Base-by-base conservation (phyloP, 371 early-diverging fungal species). In the Chytridiales sp. region DNA sequence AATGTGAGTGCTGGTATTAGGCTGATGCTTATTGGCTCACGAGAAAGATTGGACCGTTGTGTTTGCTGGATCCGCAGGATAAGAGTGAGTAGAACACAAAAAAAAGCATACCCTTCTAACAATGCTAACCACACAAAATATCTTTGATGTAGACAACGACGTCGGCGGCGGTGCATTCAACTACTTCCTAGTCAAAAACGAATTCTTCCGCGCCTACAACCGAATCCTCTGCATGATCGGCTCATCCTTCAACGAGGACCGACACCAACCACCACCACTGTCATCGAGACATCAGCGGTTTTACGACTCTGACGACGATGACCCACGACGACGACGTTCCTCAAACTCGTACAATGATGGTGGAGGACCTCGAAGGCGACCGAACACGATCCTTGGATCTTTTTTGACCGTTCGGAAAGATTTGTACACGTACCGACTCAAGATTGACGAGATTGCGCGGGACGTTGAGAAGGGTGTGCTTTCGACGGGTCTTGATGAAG, bases 101-200 rank as follows among this genome's bases (percentile, higher is more conserved):
- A 26, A 6, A 38, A 21, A 44, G 44, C 44, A 17, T n/a, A n/a
- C n/a, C n/a, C n/a, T n/a, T n/a, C n/a, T n/a, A n/a, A n/a, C n/a
- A n/a, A n/a, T n/a, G n/a, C n/a, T n/a, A n/a, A n/a, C n/a, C n/a
- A n/a, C n/a, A n/a, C n/a, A n/a, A n/a, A n/a, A n/a, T n/a, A 5
- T n/a, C n/a, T n/a, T n/a, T n/a, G n/a, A 31, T 3, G 21, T 38
- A 67, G 75, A 46, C 15, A 75, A 75, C 61, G 73, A 75, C 53
- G 61, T 75, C 9, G 68, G 57, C 27, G 59, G 65, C 32, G 70
- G 61, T 6, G 27, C 67, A 17, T 69, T 59, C 48, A 50, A 57
- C 41, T 70, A 53, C 51, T 41, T 26, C 19, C 3, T 32, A 9
- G 62, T 75, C 40, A 56, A 58, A 17, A n/a, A 11, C 38, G 69